Evolutionary conservation across 495 filamentous ascomycete genomes (phyloP), one percentile per base, ranked within the genome.

Genomic region (Penicillium waksmanii): DNA sequence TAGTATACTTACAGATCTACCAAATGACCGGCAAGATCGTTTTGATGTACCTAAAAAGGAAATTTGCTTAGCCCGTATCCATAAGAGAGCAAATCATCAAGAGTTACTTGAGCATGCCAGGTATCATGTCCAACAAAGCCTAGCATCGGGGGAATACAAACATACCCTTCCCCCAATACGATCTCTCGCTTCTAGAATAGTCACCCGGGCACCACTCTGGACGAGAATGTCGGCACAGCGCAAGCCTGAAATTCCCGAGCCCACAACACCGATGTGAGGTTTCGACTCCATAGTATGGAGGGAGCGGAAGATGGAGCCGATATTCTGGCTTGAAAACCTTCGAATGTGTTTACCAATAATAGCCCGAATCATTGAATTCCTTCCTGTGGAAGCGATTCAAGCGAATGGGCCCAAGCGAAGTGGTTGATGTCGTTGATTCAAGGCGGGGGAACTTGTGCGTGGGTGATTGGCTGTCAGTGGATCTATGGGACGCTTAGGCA

Each of bases 231-330:
- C 90, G 10, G 94, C 91, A 66, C 92, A 95, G 61, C 92, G 80
- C 27, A 98, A 75, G 17, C 94, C 95, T n/a, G 95, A 83, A 19
- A 97, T 67, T 25, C 95, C 95, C 38, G 91, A 94, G 15, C 95
- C 95, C 50, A 98, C 81, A 17, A 98, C 76, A 13, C 89, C 89
- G 25, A 97, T 74, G 53, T 82, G 77, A 1, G 81, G 84, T 36
- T 56, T 76, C 21, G 67, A 59, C 7, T 62, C 66, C 71, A 79
- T 73, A 33, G 53, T 51, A 31, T 33, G 38, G 1, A n/a, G 38
- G 1, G 15, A 42, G 35, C 5, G 12, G 12, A 11, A 18, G 34
- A 23, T 21, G 18, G n/a, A 40, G 18, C 42, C 17, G 9, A 18
- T 10, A 44, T 11, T n/a, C 19, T 19, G 34, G 13, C 5, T 3